phyloP scores from a whole-genome alignment of 495 filamentous ascomycete genomes.

The Viridothelium virens region DNA sequence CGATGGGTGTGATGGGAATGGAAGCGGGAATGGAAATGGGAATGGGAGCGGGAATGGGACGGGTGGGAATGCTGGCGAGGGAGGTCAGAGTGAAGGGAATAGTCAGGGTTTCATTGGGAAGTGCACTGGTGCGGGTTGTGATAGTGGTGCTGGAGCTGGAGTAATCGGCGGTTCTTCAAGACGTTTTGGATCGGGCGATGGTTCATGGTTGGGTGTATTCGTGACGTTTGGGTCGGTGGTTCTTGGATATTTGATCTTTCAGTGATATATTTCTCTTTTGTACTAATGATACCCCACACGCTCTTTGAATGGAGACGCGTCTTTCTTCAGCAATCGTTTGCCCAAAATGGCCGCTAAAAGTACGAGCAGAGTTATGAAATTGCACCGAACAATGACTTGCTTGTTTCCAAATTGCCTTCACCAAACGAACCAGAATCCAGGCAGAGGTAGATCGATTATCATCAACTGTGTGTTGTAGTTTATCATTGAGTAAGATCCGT shows the following conservation, averaged over 20 bases:
- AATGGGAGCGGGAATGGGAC: conserved; percentile 4
- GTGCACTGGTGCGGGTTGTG: neutral
- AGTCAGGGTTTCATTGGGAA: neutral
- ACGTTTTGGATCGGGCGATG: neutral
- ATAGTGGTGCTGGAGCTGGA: neutral
- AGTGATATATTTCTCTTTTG: neutral
- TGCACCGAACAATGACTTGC: neutral
- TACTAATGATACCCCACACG: neutral
- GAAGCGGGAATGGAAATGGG: neutral
- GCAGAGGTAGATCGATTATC: no score
- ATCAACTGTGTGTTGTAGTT: no score
- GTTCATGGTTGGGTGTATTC: neutral
- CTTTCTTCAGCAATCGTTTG: no score
- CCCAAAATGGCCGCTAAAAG: no score
- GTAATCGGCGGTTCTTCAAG: neutral
- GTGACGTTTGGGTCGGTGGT: neutral
- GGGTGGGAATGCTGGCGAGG: neutral
- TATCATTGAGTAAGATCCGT: neutral
- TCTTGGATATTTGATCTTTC: neutral
- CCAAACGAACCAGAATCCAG: no score
- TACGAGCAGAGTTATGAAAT: neutral
- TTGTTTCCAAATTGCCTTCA: neutral
- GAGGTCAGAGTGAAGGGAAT: neutral
- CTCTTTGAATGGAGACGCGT: neutral
- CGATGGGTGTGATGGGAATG: conserved; percentile 7